Percentiles rank a stretch among this genome's conserved stretches.
These are phyloP conservation scores for Pythium biforme DNA, from an alignment of 352 stramenopile species.

Conservation along the genomic window DNA sequence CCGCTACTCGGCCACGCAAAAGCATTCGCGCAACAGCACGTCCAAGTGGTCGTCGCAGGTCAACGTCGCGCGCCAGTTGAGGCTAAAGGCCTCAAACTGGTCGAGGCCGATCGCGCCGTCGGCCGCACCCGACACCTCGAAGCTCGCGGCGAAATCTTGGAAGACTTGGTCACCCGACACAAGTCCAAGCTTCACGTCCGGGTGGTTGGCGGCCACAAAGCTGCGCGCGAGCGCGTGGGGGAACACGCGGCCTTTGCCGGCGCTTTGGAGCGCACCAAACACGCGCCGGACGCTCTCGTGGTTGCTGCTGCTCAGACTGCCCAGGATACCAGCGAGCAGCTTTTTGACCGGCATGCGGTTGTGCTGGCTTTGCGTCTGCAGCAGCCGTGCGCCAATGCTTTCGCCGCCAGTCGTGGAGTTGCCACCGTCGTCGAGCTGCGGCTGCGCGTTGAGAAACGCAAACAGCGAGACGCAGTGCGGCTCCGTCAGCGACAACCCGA, in stretches of 20 bases:
- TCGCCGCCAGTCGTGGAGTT: background rate
- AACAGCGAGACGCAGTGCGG: slow-evolving; percentile 51
- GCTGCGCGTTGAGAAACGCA: slow-evolving; percentile 37
- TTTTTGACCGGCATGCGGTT: slow-evolving; percentile 40
- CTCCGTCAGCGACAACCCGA: slow-evolving; percentile 45
- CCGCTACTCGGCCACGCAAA: slow-evolving; percentile 25
- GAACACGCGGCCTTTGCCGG: slow-evolving; percentile 61
- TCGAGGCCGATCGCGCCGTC: slow-evolving; percentile 52
- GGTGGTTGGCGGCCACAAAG: slow-evolving; percentile 58
- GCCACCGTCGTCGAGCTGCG: slow-evolving; percentile 18
- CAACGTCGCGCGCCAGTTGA: slow-evolving; percentile 50
- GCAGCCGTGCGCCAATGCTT: slow-evolving; percentile 36
- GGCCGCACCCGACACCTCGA: slow-evolving; percentile 46
- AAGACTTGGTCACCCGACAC: slow-evolving; percentile 40
- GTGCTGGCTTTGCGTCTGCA: slow-evolving; percentile 36
- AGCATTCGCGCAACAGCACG: slow-evolving; percentile 62
- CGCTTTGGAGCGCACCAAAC: slow-evolving; percentile 43
- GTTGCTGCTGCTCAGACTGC: slow-evolving; percentile 37
- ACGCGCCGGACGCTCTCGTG: slow-evolving; percentile 36
- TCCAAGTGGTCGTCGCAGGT: slow-evolving; percentile 57
- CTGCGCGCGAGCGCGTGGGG: slow-evolving; percentile 54
- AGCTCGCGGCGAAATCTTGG: slow-evolving; percentile 67
- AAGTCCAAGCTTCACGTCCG: slow-evolving; percentile 56
- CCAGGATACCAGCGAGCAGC: slow-evolving; percentile 41
- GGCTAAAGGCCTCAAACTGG: slow-evolving; percentile 65